Evolutionary conservation across 2,329 filamentous ascomycete genomes (phyloP).

Genomic region (Fusarium sp.): DNA sequence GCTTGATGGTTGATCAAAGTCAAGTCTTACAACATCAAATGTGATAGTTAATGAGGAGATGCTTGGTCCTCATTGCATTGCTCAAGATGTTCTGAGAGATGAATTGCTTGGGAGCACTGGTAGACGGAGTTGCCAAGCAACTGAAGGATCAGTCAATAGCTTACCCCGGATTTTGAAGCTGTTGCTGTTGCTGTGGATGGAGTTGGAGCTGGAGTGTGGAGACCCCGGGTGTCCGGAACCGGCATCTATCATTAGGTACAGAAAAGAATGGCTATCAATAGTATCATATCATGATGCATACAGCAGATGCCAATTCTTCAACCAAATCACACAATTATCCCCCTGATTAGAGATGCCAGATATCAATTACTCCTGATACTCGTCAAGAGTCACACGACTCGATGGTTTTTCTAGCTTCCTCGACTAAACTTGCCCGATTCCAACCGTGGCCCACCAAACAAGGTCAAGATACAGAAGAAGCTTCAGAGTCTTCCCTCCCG

Average conservation of each 20-base stretch:
- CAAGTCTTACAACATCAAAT: not conserved
- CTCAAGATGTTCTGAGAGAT: not conserved
- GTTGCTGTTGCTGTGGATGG: constrained; percentile 5
- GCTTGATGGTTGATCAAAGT: not conserved
- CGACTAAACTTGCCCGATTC: constrained; percentile 14
- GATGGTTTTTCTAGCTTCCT: constrained; percentile 5
- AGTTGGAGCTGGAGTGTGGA: constrained; percentile 21
- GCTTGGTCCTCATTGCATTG: not conserved
- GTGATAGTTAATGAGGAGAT: not conserved
- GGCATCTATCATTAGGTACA: constrained; percentile 13
- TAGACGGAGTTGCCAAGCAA: not conserved
- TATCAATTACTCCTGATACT: not conserved
- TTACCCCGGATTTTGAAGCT: constrained; percentile 25
- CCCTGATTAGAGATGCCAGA: not conserved
- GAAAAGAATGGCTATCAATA: constrained; percentile 13
- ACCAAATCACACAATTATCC: not conserved
- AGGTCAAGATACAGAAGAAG: not conserved
- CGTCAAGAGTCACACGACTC: constrained; percentile 19
- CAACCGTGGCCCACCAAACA: not conserved
- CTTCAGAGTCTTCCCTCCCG: not conserved
- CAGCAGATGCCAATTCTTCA: not conserved
- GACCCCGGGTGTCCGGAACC: constrained; percentile 7
- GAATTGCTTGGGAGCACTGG: not conserved
- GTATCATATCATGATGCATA: not conserved
- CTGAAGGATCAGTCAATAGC: constrained; percentile 6